Base-by-base conservation (phyloP, 2,329 filamentous ascomycete species). In the Sodiomyces alkalinus region DNA sequence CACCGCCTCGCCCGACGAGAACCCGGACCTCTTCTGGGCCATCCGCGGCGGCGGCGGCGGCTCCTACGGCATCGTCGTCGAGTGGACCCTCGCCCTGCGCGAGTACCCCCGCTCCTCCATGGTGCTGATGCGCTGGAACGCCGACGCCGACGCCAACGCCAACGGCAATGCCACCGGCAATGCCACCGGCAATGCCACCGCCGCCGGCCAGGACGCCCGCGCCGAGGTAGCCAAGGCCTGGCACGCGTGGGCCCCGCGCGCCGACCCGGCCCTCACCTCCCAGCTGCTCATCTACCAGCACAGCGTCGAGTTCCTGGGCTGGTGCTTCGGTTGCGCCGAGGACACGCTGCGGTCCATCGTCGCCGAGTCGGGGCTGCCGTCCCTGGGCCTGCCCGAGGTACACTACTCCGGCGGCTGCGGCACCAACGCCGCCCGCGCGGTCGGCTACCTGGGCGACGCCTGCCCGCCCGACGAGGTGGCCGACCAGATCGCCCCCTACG, bases 11-110 rank as follows among this genome's bases (percentile, higher is more conserved):
- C 33, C 35, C 2, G 35, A 27, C 2, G 30, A 42, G 19, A 38
- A 42, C 9, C 18, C 35, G 0, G 43, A 48, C 15, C 29, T 49
- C 5, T 47, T 45, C 35, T 49, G 45, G 45, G 43, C 45, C 1
- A 29, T 49, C 0, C 39, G 41, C 0, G 47, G 47, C 1, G 46
- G 45, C 1, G 32, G 24, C 11, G 45, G 46, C 7, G 47, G 44
- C n/a, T 44, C 44, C 7, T 49, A 41, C 15, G 46, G 46, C 6
- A 41, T 49, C 15, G 46, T 44, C 0, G 39, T 41, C 4, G 43
- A 47, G 12, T 35, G 26, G 26, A 38, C 31, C 7, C 29, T 38
- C 7, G n/a, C n/a, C n/a, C n/a, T n/a, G n/a, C n/a, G n/a, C n/a
- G n/a, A n/a, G n/a, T n/a, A n/a, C 32, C 36, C 36, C 3, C 30